Evolutionary conservation across 1,139 yeast genomes (phyloP), one percentile per base, ranked within the genome.

Genomic region (Spathaspora jeffriesii): DNA sequence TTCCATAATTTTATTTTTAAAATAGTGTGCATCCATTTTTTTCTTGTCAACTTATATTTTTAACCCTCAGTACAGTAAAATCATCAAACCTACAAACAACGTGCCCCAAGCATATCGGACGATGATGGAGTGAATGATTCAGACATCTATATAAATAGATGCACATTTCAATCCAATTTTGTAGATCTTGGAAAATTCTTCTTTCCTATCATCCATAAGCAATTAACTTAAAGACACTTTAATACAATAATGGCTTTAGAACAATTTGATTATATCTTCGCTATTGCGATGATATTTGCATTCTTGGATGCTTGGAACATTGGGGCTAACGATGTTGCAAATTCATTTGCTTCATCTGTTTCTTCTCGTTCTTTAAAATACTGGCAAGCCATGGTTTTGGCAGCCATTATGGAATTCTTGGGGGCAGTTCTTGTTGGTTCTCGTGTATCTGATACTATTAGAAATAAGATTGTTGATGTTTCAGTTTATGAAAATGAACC

Each of bases 241-340:
- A 10, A 20, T 38, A 17, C 28, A 30, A 28, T 13, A 39, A 63
- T 63, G 64, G 70, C 69, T 48, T 70, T 81, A 53, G 81, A 77
- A 49, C 81, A 82, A 60, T 84, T 82, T 59, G 86, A 83, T 61
- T 84, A 84, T 60, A 73, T 84, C 60, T 79, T 84, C 59, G 89
- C 87, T 4, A 76, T 84, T 51, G 81, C 82, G 44, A 78, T 84
- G 78, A 67, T 85, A 51, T 85, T 86, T 67, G 91, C 90, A 54
- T 84, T 84, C 71, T 71, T 85, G 58, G 91, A 85, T 66, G 92
- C 92, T n/a, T 86, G 84, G 78, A 84, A 84, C 62, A 86, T 85
- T 57, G 95, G 95, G 47, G 95, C 93, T 40, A 86, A 87, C 61
- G 93, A 86, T 73, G 91, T 85, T 50, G 88, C 93, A 34, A 86